These are phyloP conservation scores for Ceratobasidium sp. DNA, from an alignment of 1,284 basidiomycete genomes.

Conservation along the genomic window DNA sequence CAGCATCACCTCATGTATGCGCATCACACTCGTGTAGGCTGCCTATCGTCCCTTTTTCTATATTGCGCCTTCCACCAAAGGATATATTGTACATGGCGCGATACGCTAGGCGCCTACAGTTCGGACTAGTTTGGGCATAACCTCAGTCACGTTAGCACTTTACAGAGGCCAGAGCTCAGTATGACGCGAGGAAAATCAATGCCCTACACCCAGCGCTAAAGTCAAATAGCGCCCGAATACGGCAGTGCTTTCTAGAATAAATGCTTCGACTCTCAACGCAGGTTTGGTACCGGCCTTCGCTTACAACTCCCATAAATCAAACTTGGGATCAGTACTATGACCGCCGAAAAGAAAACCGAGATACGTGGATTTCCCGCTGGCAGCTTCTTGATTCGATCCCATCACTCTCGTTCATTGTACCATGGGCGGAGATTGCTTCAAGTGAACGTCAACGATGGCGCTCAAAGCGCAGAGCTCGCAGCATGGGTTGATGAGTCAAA, in stretches of 20 bases:
- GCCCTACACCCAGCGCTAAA: not conserved
- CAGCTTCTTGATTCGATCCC: conserved; percentile 24
- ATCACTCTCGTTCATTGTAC: not conserved
- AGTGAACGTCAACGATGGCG: not conserved
- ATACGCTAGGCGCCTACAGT: not conserved
- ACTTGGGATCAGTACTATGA: not conserved
- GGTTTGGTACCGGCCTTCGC: not conserved
- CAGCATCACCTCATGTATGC: no score
- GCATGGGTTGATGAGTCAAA: conserved; percentile 26
- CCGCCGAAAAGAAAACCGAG: not conserved
- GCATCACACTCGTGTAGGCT: not conserved
- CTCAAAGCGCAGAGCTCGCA: not conserved
- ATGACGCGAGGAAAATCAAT: not conserved
- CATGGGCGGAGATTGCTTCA: conserved; percentile 5
- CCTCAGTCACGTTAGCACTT: not conserved
- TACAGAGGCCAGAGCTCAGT: not conserved
- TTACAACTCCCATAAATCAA: not conserved
- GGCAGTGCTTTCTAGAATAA: not conserved
- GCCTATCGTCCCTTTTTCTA: not conserved
- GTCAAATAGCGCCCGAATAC: not conserved
- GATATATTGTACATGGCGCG: not conserved
- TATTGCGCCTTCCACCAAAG: not conserved
- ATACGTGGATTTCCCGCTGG: conserved; percentile 28
- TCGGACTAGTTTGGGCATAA: not conserved
- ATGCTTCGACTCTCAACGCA: not conserved